Base-by-base conservation (phyloP, 805 yeast species). In the Schizosaccharomyces lindneri region DNA sequence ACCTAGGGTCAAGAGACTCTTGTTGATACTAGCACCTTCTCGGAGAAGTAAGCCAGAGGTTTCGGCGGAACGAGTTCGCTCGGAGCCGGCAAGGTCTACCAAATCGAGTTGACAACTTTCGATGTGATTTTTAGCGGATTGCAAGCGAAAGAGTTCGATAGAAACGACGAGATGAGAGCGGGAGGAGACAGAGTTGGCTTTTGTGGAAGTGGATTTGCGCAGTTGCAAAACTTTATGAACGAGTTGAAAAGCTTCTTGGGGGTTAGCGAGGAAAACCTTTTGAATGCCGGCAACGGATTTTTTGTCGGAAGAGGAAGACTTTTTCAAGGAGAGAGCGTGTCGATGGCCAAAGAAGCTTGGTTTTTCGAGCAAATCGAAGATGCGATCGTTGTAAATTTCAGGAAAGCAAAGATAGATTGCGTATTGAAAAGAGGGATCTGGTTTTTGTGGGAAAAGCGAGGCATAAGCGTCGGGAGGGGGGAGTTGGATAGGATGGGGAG, bases 1-100 rank as follows among this genome's bases (percentile, higher is more conserved):
- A 0, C 95, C 95, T 59, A 87, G 73, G 0, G 95, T 93, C 48
- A 86, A 70, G 55, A 87, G 72, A 0, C 94, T 85, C 69, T 81
- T 79, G 71, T 87, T 87, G 68, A 90, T 90, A 70, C 87, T 87
- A 13, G 95, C 95, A 39, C 95, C 95, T 69, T 87, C 95, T 27
- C 63, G 62, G 24, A 65, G 55, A 43, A 64, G 64, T 31, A 64
- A 69, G 15, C 77, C 77, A 19, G 77, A 79, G 5, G 83, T 79
- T 39, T 84, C 83, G 0, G 86, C 79, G 31, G 82, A 76, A 21
- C 73, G 70, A 2, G 83, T 79, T 61, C 90, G 74, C 68, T 86
- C 95, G 0, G 90, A 83, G 0, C 95, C 89, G 0, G 95, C 95
- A 64, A 86, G 71, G 71, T 86, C 95, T 1, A 86, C 90, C 19